Conservation (phyloP, 345 rosid species). For the Arabis hirsuta region DNA sequence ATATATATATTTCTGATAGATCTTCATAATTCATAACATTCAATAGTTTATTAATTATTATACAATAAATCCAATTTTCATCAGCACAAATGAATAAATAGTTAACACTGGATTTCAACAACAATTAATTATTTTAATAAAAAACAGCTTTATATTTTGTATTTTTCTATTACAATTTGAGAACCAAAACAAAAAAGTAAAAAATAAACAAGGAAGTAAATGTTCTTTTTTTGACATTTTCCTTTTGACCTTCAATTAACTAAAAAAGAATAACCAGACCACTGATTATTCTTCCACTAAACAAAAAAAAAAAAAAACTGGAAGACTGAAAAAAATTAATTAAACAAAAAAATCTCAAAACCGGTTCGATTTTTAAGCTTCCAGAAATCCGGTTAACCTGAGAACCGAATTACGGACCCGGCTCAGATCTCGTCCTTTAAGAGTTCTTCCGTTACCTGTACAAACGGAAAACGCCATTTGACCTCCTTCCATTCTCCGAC, state of each 20-base stretch:
- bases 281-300: slow-evolving; percentile 30
- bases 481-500: slow-evolving; percentile 54
- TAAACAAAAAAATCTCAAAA: background rate
- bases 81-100: background rate
- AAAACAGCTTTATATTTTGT: background rate
- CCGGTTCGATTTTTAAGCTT: slow-evolving; percentile 48
- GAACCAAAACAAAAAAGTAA: slow-evolving; percentile 16
- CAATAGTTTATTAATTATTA: background rate
- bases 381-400: slow-evolving; percentile 85
- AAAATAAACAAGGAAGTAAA: slow-evolving; percentile 30
- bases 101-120: background rate
- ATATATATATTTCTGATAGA: slow-evolving; percentile 10
- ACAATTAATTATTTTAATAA: background rate
- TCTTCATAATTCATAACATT: slow-evolving; percentile 6
- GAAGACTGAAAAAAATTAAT: slow-evolving; percentile 3
- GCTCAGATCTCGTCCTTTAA: slow-evolving; percentile 83
- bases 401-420: slow-evolving; percentile 84
- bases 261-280: background rate
- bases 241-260: slow-evolving; percentile 33
- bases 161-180: slow-evolving; percentile 18
- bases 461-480: slow-evolving; percentile 79
- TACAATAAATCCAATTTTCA: background rate
- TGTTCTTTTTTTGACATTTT: slow-evolving; percentile 34
- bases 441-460: slow-evolving; percentile 81
- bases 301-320: background rate